These are phyloP conservation scores for Paraphaeosphaeria minitans DNA, from an alignment of 2,329 filamentous ascomycete species.

Conservation along the genomic window DNA sequence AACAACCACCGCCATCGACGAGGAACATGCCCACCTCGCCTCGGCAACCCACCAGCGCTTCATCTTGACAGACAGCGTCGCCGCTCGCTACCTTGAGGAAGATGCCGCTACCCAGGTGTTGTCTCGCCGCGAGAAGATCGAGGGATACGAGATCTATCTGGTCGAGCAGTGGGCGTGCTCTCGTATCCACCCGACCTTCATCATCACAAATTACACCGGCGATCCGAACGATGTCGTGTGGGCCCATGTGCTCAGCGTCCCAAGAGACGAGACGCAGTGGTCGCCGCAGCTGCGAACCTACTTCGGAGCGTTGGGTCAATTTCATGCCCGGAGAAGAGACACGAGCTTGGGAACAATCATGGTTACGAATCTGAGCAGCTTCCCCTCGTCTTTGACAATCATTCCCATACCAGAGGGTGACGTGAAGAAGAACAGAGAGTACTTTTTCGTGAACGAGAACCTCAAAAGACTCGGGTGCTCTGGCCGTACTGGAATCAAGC, in stretches of 20 bases:
- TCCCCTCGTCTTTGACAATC: slow-evolving; percentile 90
- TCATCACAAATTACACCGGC: slow-evolving; percentile 92
- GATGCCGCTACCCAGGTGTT: slow-evolving; percentile 77
- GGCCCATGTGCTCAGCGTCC: slow-evolving; percentile 80
- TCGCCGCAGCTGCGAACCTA: slow-evolving; percentile 79
- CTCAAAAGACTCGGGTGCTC: slow-evolving; percentile 92
- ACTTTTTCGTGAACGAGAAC: slow-evolving; percentile 93
- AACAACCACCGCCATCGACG: slow-evolving; percentile 18
- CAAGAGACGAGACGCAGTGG: slow-evolving; percentile 79
- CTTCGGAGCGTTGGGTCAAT: slow-evolving; percentile 83
- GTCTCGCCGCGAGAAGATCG: slow-evolving; percentile 70
- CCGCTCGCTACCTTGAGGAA: slow-evolving; percentile 77
- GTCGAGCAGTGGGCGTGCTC: slow-evolving; percentile 99
- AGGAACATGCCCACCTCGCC: slow-evolving; percentile 20
- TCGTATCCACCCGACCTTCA: slow-evolving; percentile 83
- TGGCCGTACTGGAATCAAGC: slow-evolving; percentile 81
- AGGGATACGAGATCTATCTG: slow-evolving; percentile 89
- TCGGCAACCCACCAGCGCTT: slow-evolving; percentile 58
- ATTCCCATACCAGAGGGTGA: slow-evolving; percentile 89
- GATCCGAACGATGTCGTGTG: slow-evolving; percentile 78
- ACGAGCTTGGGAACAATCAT: slow-evolving; percentile 84
- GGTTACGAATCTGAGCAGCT: slow-evolving; percentile 91
- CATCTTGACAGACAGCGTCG: slow-evolving; percentile 69
- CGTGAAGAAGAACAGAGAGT: slow-evolving; percentile 74
- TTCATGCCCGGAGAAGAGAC: slow-evolving; percentile 81